Base-by-base conservation (phyloP, 768 basidiomycete genomes). In the Butyriboletus loyo region DNA sequence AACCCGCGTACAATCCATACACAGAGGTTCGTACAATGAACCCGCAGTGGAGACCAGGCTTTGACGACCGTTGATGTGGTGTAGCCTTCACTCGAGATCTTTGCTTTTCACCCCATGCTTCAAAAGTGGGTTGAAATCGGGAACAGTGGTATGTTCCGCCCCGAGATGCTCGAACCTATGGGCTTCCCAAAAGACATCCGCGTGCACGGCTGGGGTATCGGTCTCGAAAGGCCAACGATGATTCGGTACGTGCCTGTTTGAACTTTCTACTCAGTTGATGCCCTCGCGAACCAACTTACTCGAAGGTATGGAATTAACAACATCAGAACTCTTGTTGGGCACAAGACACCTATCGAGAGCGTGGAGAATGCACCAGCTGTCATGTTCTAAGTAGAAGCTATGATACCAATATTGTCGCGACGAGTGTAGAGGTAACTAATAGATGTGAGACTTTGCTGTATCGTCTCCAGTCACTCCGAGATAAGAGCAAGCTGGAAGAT, bases 111-210 rank as follows among this genome's bases (percentile, higher is more conserved):
- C 64, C 92, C 94, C 35, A 82, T 86, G 72, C 81, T 98, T 35
- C 78, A 89, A 68, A 89, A 89, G 63, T 97, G 94, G 93, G 95
- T 98, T 32, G 96, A 98, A 71, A 92, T 98, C 30, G 96, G 96
- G 32, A 98, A 98, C 74, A 96, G 93, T 66, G 97, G 97, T 22
- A 96, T 99, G 90, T 99, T 99, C 85, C 84, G 97, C 31, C 97
- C 97, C 4, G 97, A 99, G 70, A 98, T 99, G 96, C 77, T 99
- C 30, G 94, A 94, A 68, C 94, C 97, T 7, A 98, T 98, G 95
- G 97, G 97, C 30, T 86, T 98, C 67, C 97, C 97, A 0, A 89
- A 91, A 58, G 94, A 94, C 64, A 93, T 98, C 11, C 86, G 94
- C 24, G 96, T 98, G 24, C 91, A 94, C 56, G 97, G 97, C 17